A percentile compares a stretch with the other conserved stretches of the same genome.
Conservation (phyloP, 768 basidiomycete species). For the Tubosaeta sp. region DNA sequence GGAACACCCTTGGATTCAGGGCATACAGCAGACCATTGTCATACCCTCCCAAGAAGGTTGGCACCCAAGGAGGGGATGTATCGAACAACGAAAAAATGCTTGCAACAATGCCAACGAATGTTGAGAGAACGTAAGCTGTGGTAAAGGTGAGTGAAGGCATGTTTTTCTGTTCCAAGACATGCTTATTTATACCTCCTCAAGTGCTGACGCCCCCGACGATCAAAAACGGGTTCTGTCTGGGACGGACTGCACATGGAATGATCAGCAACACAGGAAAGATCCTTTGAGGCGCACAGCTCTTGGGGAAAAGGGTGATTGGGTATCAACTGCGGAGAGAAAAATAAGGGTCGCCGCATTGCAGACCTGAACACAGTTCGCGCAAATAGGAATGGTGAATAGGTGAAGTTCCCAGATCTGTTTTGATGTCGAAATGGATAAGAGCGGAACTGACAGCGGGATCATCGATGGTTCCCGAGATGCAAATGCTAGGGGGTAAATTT, state of each 20-base stretch:
- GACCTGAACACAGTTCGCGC: not conserved
- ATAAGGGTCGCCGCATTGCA: not conserved
- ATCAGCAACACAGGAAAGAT: not conserved
- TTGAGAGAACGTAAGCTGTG: not conserved
- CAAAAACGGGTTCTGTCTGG: not conserved
- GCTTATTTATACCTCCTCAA: too few species aligned
- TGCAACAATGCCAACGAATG: not conserved
- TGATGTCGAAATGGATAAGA: too few species aligned
- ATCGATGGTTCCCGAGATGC: too few species aligned
- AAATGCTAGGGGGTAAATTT: too few species aligned
- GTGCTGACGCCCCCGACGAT: not conserved
- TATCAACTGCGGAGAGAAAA: not conserved
- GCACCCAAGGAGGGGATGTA: conserved; percentile 4
- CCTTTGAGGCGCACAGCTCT: not conserved
- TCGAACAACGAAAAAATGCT: not conserved
- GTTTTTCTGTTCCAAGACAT: not conserved
- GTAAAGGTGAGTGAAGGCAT: conserved; percentile 1
- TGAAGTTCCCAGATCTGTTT: too few species aligned
- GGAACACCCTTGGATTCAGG: conserved; percentile 13
- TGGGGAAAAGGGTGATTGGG: not conserved
- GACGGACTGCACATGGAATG: not conserved
- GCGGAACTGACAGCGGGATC: too few species aligned
- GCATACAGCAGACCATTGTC: conserved; percentile 13
- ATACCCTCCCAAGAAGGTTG: conserved; percentile 12
- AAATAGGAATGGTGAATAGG: too few species aligned